Evolutionary conservation across 768 basidiomycete species (phyloP), one percentile per base, ranked within the genome.

Genomic region (Hemileccinum impolitum): DNA sequence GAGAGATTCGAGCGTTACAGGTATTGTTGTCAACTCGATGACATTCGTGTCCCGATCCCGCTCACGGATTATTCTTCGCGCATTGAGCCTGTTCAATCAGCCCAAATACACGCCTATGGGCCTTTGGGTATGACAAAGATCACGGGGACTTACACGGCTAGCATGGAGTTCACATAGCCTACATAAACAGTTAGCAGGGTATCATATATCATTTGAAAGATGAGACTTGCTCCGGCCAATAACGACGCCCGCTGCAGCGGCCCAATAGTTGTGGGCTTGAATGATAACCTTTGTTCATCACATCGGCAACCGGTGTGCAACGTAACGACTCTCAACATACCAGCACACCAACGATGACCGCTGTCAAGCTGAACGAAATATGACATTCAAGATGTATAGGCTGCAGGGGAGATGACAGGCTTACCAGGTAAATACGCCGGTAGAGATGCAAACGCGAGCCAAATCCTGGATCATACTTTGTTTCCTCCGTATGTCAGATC

Each of bases 101-200:
- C 34, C 3, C 23, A 35, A 12, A 17, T 13, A 13, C 6, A 8
- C 35, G 11, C 35, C 9, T n/a, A 8, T 23, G 23, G 23, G 23
- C 23, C 23, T 23, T 3, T 23, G 23, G 23, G 3, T 23, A 6
- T 23, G 2, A 41, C 6, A 18, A 17, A 23, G 21, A 15, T 13
- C 19, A 30, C 3, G 25, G 14, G 13, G 12, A 57, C 55, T 40
- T 21, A 49, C 54, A 52, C 50, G 3, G 47, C 54, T 13, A 57
- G 13, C 56, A 57, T 49, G 9, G 56, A 56, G 35, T 56, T 56
- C 42, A 57, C 47, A 11, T 57, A 57, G 5, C 50, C 56, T 53
- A 21, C 11, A 34, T 9, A 11, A 41, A 14, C 1, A 12, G 25
- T 15, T 6, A 31, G 19, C 12, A 10, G 6, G 12, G 13, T 17